Conservation (phyloP, 352 stramenopile genomes). For the Phytopythium boreale region DNA sequence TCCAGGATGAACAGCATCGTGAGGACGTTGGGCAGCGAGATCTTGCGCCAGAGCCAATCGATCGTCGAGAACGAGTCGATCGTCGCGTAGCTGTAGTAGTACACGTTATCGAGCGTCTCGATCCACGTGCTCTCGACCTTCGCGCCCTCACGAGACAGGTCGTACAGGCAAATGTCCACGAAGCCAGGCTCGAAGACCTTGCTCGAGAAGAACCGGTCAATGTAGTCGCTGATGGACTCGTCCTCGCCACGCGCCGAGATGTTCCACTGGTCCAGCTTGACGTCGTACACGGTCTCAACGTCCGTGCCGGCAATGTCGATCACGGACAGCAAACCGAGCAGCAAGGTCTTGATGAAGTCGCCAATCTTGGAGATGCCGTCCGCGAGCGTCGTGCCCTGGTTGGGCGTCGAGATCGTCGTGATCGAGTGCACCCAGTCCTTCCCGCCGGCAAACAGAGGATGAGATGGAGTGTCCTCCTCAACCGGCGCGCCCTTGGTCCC, state of each 20-base stretch:
- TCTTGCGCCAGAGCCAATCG: conserved; percentile 34
- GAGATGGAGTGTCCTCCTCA: conserved; percentile 22
- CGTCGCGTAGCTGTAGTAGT: conserved; percentile 56
- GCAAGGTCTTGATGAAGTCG: conserved; percentile 33
- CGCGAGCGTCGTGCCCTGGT: conserved; percentile 51
- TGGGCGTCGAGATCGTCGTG: conserved; percentile 52
- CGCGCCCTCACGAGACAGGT: conserved; percentile 31
- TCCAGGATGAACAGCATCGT: conserved; percentile 50
- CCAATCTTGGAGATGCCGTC: conserved; percentile 37
- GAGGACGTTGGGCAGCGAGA: conserved; percentile 41
- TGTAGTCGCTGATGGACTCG: conserved; percentile 26
- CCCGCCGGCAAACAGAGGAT: conserved; percentile 41
- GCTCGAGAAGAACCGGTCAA: conserved; percentile 31
- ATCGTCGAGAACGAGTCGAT: conserved; percentile 34
- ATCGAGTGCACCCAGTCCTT: conserved; percentile 65
- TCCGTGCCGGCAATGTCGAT: conserved; percentile 30
- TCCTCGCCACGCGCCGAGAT: conserved; percentile 25
- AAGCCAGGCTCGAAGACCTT: conserved; percentile 35
- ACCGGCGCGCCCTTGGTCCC: conserved; percentile 38
- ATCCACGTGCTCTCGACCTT: conserved; percentile 43
- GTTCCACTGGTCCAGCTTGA: conserved; percentile 55
- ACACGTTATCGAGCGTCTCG: conserved; percentile 42
- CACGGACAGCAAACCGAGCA: conserved; percentile 18
- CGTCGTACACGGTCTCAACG: conserved; percentile 36
- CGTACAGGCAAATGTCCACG: conserved; percentile 40